Conservation (phyloP, 352 stramenopile species). For the Phytopythium chamaehyphon region DNA sequence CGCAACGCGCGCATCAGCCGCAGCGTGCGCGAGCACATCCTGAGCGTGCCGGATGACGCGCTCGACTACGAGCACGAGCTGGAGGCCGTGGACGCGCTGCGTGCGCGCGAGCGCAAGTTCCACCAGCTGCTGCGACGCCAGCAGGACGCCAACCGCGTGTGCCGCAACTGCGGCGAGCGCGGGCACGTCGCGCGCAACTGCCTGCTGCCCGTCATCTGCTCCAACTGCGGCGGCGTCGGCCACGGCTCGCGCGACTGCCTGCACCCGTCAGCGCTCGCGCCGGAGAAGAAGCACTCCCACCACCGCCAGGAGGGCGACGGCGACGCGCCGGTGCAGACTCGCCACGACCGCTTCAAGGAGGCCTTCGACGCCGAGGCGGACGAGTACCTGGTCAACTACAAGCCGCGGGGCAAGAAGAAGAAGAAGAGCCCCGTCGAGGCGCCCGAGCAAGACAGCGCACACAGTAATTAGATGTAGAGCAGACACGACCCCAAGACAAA, state of each 20-base stretch:
- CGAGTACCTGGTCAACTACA: constrained; percentile 28
- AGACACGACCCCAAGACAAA: constrained; percentile 12
- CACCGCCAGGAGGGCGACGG: constrained; percentile 9
- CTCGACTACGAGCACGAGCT: constrained; percentile 76
- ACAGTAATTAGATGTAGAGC: constrained; percentile 3
- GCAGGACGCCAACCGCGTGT: constrained; percentile 57
- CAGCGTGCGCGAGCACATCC: constrained; percentile 20
- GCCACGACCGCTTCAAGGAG: constrained; percentile 44
- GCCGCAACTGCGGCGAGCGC: constrained; percentile 70
- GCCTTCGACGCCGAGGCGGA: constrained; percentile 65
- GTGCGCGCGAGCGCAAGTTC: constrained; percentile 56
- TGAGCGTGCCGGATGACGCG: constrained; percentile 23
- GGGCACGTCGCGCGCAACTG: constrained; percentile 69
- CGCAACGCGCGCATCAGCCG: constrained; percentile 5
- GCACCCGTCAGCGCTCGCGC: constrained; percentile 20
- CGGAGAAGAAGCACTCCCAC: constrained; percentile 12
- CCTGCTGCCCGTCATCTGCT: constrained; percentile 70
- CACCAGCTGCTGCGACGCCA: constrained; percentile 53
- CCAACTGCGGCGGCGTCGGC: constrained; percentile 70
- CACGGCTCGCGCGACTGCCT: constrained; percentile 51
- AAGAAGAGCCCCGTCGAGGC: constrained; percentile 10
- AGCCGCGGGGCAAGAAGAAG: constrained; percentile 15
- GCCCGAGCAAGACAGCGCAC: neutral
- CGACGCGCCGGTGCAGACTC: constrained; percentile 17
- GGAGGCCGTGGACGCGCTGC: constrained; percentile 32